Evolutionary conservation across 225 moss, liverwort and hornwort genomes (phyloP).

Genomic region (Bryoerythrophyllum caledonicum): DNA sequence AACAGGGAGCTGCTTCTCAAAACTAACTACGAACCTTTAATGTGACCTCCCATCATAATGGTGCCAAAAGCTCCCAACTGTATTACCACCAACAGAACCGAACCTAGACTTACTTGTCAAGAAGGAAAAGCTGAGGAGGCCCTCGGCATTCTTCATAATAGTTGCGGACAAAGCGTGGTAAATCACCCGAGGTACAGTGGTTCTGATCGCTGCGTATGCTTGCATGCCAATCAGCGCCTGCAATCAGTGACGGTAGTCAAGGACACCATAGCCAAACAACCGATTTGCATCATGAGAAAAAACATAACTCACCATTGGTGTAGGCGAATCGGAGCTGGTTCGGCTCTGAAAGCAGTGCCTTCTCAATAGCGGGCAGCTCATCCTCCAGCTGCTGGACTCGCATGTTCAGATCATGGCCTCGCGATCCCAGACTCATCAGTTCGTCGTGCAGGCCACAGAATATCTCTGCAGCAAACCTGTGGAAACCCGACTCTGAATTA

Average conservation of each 20-base stretch:
- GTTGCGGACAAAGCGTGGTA: slow-evolving; percentile 79
- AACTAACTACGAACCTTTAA: not conserved
- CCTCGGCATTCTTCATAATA: slow-evolving; percentile 91
- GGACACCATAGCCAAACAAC: not conserved
- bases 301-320: slow-evolving; percentile 56
- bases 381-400: slow-evolving; percentile 85
- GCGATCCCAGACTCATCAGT: slow-evolving; percentile 72
- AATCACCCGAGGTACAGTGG: slow-evolving; percentile 84
- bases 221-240: slow-evolving; percentile 92
- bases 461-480: slow-evolving; percentile 87
- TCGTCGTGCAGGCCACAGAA: slow-evolving; percentile 90
- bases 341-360: slow-evolving; percentile 80
- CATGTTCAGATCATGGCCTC: slow-evolving; percentile 70
- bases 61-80: not conserved
- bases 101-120: slow-evolving; percentile 66
- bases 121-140: slow-evolving; percentile 81
- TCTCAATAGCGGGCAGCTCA: slow-evolving; percentile 84
- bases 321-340: slow-evolving; percentile 90
- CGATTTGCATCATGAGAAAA: not conserved
- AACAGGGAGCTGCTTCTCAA: not conserved
- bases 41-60: not conserved
- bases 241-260: not conserved
- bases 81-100: not conserved
- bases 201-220: slow-evolving; percentile 88
- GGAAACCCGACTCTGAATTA: not conserved